Evolutionary conservation across 805 yeast genomes (phyloP).

Genomic region (Kuraishia capsulata): DNA sequence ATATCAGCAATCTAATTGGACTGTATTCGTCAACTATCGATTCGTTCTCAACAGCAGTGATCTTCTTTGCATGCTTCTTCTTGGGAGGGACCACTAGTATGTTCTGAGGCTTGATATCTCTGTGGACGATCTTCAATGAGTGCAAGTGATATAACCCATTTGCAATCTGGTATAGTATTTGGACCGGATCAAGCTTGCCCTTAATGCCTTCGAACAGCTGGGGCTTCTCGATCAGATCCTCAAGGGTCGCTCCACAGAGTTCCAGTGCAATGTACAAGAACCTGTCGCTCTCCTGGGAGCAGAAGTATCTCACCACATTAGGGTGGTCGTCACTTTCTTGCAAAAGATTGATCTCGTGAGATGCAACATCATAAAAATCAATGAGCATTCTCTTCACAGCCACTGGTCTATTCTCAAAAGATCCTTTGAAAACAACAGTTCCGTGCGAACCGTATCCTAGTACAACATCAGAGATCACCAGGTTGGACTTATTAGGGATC

Average conservation of each 20-base stretch:
- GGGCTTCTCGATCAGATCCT: slow-evolving; percentile 66
- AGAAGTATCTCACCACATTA: slow-evolving; percentile 85
- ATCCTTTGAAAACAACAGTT: slow-evolving; percentile 86
- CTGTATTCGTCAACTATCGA: slow-evolving; percentile 1
- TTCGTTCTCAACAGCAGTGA: slow-evolving; percentile 1
- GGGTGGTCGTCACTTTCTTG: slow-evolving; percentile 97
- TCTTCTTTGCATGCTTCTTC: slow-evolving; percentile 12
- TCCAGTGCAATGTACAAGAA: slow-evolving; percentile 91
- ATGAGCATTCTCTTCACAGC: slow-evolving; percentile 92
- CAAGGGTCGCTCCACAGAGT: slow-evolving; percentile 80
- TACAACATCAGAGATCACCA: slow-evolving; percentile 62
- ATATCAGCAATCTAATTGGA: slow-evolving; percentile 65
- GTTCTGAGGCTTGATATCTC: slow-evolving; percentile 93
- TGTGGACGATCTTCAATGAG: slow-evolving; percentile 82
- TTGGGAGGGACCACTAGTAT: slow-evolving; percentile 73
- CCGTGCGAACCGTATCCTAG: slow-evolving; percentile 96
- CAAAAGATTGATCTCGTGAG: slow-evolving; percentile 77
- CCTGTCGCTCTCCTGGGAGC: slow-evolving; percentile 84
- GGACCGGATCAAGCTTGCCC: slow-evolving; percentile 32
- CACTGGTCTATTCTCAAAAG: slow-evolving; percentile 86
- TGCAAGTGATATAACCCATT: slow-evolving; percentile 83
- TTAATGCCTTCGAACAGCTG: slow-evolving; percentile 25
- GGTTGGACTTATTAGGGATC: slow-evolving; percentile 19
- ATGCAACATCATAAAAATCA: slow-evolving; percentile 90
- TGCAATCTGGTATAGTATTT: slow-evolving; percentile 65